Conservation (phyloP, 192 early-diverging fungal species). For the Funneliformis mosseae region DNA sequence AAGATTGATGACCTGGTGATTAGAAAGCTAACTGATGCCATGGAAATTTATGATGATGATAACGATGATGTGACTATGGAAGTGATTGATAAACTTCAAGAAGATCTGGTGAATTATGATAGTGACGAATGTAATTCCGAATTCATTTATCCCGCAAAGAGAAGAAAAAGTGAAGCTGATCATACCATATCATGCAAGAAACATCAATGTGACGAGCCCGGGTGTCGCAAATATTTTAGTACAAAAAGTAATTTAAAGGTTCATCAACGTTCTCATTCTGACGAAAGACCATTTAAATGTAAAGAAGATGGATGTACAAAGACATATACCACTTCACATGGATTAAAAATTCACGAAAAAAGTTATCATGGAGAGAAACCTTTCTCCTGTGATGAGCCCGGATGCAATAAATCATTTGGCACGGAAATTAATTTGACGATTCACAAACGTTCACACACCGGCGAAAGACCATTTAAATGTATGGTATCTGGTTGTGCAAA, state of each 20-base stretch:
- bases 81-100: neutral
- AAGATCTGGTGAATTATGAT: neutral
- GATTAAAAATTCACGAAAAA: neutral
- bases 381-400: neutral
- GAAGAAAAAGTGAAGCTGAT: neutral
- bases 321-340: neutral
- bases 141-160: neutral
- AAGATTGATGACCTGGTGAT: neutral
- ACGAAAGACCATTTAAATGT: neutral
- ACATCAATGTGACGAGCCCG: neutral
- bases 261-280: neutral
- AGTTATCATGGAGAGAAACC: neutral
- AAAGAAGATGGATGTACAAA: neutral
- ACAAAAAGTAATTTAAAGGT: neutral
- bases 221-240: neutral
- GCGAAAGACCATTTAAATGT: slow-evolving; percentile 10
- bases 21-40: neutral
- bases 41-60: neutral
- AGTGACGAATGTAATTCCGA: too few relatives aligned
- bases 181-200: neutral
- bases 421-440: neutral
- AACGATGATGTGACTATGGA: neutral
- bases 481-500: neutral
- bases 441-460: neutral
- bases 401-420: neutral